Percentiles rank a stretch among this genome's conserved stretches.
Conservation (phyloP, 2,329 filamentous ascomycete genomes). For the Colletotrichum camelliae region DNA sequence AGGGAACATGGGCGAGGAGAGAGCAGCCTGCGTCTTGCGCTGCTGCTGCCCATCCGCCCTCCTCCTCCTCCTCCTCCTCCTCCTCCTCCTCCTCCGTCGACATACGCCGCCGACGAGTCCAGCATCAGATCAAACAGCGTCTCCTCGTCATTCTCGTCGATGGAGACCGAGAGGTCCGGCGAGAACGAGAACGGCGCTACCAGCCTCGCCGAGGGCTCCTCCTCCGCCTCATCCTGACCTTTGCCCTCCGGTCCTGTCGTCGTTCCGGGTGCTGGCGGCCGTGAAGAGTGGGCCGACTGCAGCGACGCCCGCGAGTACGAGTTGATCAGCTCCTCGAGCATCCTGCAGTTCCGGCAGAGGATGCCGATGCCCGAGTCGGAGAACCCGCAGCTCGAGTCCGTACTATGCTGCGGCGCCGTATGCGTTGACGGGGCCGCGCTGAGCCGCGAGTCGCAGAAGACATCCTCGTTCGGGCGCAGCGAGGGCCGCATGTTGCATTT, state of each 20-base stretch:
- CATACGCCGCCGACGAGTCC: constrained; percentile 6
- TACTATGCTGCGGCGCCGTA: not conserved
- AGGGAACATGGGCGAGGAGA: constrained; percentile 1
- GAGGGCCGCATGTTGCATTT: constrained; percentile 18
- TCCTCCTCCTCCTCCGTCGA: not conserved
- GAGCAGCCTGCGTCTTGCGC: not conserved
- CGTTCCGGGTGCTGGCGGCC: not conserved
- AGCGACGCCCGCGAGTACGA: constrained; percentile 14
- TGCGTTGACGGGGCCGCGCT: not conserved
- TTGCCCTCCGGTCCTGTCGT: not conserved
- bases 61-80: constrained; percentile 6
- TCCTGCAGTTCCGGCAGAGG: constrained; percentile 9
- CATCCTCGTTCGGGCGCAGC: constrained; percentile 1
- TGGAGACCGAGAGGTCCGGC: not conserved
- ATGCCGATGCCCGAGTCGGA: constrained; percentile 19
- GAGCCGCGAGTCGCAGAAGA: not conserved
- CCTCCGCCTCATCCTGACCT: not conserved
- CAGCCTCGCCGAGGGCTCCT: not conserved
- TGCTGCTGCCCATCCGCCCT: not conserved
- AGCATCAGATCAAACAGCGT: constrained; percentile 16
- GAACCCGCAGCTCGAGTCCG: constrained; percentile 5
- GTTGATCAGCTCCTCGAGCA: constrained; percentile 18
- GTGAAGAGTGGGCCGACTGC: not conserved
- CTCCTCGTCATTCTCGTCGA: constrained; percentile 18
- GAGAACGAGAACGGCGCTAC: constrained; percentile 1